Evolutionary conservation across 2,329 filamentous ascomycete species (phyloP), one percentile per base, ranked within the genome.

Genomic region (Colletotrichum abscissum): DNA sequence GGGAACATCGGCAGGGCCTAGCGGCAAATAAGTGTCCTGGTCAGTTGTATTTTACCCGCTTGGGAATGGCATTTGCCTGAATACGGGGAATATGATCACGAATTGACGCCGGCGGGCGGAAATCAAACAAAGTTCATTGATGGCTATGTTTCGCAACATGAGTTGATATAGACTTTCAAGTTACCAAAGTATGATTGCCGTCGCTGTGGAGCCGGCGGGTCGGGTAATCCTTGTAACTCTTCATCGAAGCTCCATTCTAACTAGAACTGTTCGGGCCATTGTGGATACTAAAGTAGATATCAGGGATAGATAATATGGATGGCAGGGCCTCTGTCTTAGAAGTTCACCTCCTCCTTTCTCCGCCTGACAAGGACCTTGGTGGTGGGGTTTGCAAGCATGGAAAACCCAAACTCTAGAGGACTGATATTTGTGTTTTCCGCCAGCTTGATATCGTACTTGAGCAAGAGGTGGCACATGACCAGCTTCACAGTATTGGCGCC

Each of bases 401-500:
- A 67, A 38, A 72, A 72, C 19, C 69, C 63, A 46, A 68, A 72
- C 16, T 60, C 57, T 26, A 67, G 42, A 16, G 64, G 64, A 5
- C 33, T 58, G 8, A 52, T 63, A 38, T 28, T 26, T 9, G 63
- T 49, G 26, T 46, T 33, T 8, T 68, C 69, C 4, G 63, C 63
- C 49, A 72, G 30, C 64, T 54, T 63, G 8, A 67, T 30, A 62
- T 82, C 81, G 58, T 81, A 81, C 69, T 78, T 79, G 57, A 81
- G 63, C 38, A 83, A 28, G 6, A 83, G 35, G 30, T 79, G 75
- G 16, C 74, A 71, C 49, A 83, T 63, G 14, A 76, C 69, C 16
- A 82, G 73, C 79, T 86, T 85, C 35, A 85, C 79, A 75, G 85
- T 80, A 59, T 83, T 82, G 2, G 78, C 79, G 0, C 83, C 84